phyloP scores from a whole-genome alignment of 1,284 basidiomycete species.

The Bothia castanella region DNA sequence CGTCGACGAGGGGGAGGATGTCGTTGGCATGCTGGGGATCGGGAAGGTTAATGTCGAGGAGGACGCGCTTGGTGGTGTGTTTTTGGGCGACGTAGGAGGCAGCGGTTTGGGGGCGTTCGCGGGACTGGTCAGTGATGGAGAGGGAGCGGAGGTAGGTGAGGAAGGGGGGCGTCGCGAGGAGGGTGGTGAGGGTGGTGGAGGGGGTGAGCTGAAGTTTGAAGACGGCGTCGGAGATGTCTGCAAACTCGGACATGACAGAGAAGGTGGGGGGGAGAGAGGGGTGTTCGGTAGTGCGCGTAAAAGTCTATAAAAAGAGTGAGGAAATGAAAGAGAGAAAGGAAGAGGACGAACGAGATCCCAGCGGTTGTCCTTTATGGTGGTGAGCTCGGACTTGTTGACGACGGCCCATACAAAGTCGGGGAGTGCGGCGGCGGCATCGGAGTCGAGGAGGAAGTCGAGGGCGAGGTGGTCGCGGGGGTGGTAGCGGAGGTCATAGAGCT shows the following conservation, averaged over 20 bases:
- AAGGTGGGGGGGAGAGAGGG: slow-evolving; percentile 54
- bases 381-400: slow-evolving; percentile 74
- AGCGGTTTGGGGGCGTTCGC: slow-evolving; percentile 53
- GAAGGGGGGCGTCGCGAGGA: slow-evolving; percentile 61
- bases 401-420: slow-evolving; percentile 81
- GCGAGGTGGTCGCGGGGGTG: slow-evolving; percentile 63
- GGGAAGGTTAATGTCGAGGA: slow-evolving; percentile 62
- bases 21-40: slow-evolving; percentile 46
- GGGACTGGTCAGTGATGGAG: slow-evolving; percentile 80
- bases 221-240: slow-evolving; percentile 75
- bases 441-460: slow-evolving; percentile 72
- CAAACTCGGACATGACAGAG: slow-evolving; percentile 78
- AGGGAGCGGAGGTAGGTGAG: slow-evolving; percentile 76
- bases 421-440: slow-evolving; percentile 44
- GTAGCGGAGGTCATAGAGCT: slow-evolving; percentile 73
- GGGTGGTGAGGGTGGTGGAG: slow-evolving; percentile 51
- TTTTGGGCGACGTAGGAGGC: slow-evolving; percentile 28
- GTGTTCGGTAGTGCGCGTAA: slow-evolving; percentile 74
- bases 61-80: slow-evolving; percentile 62
- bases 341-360: slow-evolving; percentile 78
- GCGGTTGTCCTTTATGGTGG: slow-evolving; percentile 61
- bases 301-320: slow-evolving; percentile 48
- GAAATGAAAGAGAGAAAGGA: background rate
- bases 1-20: slow-evolving; percentile 57
- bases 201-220: slow-evolving; percentile 53